phyloP scores from a whole-genome alignment of 2,329 filamentous ascomycete species.

The Penicillium sp. region DNA sequence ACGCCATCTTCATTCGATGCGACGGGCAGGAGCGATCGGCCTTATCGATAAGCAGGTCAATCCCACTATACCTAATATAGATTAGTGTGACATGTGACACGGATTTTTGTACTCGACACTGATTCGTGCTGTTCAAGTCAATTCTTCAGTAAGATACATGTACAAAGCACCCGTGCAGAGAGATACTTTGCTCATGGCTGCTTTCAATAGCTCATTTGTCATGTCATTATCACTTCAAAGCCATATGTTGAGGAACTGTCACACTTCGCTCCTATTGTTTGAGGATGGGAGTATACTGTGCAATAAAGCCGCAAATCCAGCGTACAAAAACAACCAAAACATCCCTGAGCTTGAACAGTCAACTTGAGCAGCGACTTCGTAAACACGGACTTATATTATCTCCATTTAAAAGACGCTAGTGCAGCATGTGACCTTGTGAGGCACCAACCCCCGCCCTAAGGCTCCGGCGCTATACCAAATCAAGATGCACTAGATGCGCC shows the following conservation, averaged over 20 bases:
- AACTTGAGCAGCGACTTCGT: no score
- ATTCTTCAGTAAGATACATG: not conserved
- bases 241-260: no score
- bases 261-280: no score
- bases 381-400: not conserved
- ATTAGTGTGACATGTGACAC: not conserved
- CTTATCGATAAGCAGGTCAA: constrained; percentile 18
- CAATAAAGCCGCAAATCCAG: no score
- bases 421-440: constrained; percentile 19
- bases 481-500: constrained; percentile 23
- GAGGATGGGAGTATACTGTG: no score
- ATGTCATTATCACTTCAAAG: no score
- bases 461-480: constrained; percentile 23
- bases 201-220: no score
- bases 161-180: no score
- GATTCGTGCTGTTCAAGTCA: not conserved
- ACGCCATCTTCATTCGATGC: not conserved
- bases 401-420: not conserved
- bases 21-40: constrained; percentile 15
- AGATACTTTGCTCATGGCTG: no score
- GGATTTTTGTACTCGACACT: not conserved
- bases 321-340: no score
- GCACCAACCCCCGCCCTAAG: constrained; percentile 30
- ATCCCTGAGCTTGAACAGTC: no score
- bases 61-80: not conserved